Evolutionary conservation across 768 basidiomycete species (phyloP).

Genomic region (Leccinum rimulosum): DNA sequence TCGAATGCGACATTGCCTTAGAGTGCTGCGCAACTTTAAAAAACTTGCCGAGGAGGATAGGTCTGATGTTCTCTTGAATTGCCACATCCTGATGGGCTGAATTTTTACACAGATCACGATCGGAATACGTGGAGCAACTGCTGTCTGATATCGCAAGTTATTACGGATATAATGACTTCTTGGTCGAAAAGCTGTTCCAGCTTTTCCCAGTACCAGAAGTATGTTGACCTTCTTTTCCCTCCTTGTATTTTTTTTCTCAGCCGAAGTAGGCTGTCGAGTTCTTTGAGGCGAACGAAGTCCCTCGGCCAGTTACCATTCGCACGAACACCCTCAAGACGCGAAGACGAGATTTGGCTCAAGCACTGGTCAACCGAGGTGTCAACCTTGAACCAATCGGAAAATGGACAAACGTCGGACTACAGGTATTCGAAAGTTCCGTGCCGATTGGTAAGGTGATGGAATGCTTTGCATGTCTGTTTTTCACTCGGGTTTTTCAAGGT

Average conservation of each 20-base stretch:
- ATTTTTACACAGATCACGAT: constrained; percentile 58
- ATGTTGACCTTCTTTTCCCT: constrained; percentile 17
- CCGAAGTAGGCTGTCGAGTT: constrained; percentile 84
- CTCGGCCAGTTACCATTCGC: constrained; percentile 95
- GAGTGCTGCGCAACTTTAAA: constrained; percentile 71
- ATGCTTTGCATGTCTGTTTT: not conserved
- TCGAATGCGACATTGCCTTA: constrained; percentile 75
- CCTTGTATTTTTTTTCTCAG: constrained; percentile 1
- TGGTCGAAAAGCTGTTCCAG: constrained; percentile 91
- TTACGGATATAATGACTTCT: constrained; percentile 96
- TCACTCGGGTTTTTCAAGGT: constrained; percentile 38
- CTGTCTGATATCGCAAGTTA: constrained; percentile 89
- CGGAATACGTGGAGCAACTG: constrained; percentile 88
- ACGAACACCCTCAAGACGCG: constrained; percentile 95
- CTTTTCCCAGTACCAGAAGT: constrained; percentile 93
- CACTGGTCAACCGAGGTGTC: constrained; percentile 92
- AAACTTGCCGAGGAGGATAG: constrained; percentile 63
- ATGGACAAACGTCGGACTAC: constrained; percentile 99
- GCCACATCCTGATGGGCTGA: constrained; percentile 7
- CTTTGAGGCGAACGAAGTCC: constrained; percentile 95
- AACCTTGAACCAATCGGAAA: constrained; percentile 98
- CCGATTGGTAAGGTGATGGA: constrained; percentile 68
- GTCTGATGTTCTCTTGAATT: constrained; percentile 28
- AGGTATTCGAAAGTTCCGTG: constrained; percentile 94
- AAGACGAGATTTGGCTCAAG: constrained; percentile 90